A percentile compares a stretch with the other conserved stretches of the same genome.
Evolutionary conservation across 2,329 filamentous ascomycete species (phyloP).

Genomic region (Rasamsonia emersonii): DNA sequence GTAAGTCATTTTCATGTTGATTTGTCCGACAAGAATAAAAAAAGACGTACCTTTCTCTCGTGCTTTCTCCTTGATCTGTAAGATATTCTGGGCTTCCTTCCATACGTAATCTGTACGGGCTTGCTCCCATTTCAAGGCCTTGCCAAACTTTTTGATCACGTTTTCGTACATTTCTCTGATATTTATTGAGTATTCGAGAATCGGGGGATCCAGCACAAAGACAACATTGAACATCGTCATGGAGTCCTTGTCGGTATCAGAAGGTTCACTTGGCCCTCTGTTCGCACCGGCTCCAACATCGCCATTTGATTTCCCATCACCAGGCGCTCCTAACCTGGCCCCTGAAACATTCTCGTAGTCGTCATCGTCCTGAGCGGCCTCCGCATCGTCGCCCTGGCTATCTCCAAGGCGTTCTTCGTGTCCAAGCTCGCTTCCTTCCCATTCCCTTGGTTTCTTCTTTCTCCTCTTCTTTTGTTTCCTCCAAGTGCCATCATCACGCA

Average conservation of each 20-base stretch:
- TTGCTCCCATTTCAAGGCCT: slow-evolving; percentile 87
- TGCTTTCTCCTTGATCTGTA: slow-evolving; percentile 72
- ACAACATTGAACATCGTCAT: slow-evolving; percentile 99
- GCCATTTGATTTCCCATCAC: slow-evolving; percentile 18
- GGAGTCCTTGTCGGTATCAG: slow-evolving; percentile 42
- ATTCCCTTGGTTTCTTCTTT: slow-evolving; percentile 25
- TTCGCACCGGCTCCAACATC: slow-evolving; percentile 14
- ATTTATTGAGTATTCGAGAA: slow-evolving; percentile 62
- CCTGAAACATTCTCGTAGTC: slow-evolving; percentile 21
- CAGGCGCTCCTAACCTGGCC: slow-evolving; percentile 13
- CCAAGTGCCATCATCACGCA: slow-evolving; percentile 70
- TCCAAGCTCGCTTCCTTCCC: slow-evolving; percentile 26
- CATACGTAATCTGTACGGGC: slow-evolving; percentile 83
- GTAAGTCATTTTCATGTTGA: slow-evolving; percentile 11
- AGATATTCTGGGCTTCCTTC: slow-evolving; percentile 77
- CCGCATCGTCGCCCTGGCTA: slow-evolving; percentile 19
- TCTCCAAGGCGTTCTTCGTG: slow-evolving; percentile 29
- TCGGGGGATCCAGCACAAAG: slow-evolving; percentile 76
- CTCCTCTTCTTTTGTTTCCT: slow-evolving; percentile 52
- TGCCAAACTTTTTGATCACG: slow-evolving; percentile 85
- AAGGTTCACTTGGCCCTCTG: slow-evolving; percentile 14
- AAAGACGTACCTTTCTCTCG: slow-evolving; percentile 46
- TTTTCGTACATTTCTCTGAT: slow-evolving; percentile 79
- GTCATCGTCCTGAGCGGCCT: slow-evolving; percentile 19
- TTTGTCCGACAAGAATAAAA: neutral